phyloP scores from a whole-genome alignment of 805 yeast genomes.

The Metschnikowia dekortorum region DNA sequence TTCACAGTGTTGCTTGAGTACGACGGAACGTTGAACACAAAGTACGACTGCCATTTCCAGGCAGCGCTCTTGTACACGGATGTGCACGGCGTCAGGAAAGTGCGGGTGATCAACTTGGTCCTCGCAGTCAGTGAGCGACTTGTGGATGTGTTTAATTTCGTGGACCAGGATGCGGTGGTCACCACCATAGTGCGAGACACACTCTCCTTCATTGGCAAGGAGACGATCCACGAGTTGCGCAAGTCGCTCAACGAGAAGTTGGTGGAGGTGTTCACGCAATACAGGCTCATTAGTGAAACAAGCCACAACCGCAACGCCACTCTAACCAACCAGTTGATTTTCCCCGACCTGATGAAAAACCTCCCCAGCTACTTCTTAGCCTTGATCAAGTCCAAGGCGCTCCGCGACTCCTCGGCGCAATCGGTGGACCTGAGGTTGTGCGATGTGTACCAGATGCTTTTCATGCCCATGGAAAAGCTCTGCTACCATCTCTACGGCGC shows the following conservation, averaged over 20 bases:
- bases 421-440: slow-evolving; percentile 63
- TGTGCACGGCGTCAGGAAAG: slow-evolving; percentile 67
- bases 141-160: slow-evolving; percentile 69
- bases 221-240: slow-evolving; percentile 34
- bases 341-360: slow-evolving; percentile 77
- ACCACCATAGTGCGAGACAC: slow-evolving; percentile 39
- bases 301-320: slow-evolving; percentile 33
- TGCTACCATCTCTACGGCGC: slow-evolving; percentile 75
- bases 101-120: slow-evolving; percentile 81
- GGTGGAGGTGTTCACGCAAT: slow-evolving; percentile 45
- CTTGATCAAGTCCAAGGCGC: slow-evolving; percentile 63
- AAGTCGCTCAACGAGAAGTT: slow-evolving; percentile 37
- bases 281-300: slow-evolving; percentile 46
- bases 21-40: slow-evolving; percentile 68
- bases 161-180: slow-evolving; percentile 56
- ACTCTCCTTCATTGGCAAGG: slow-evolving; percentile 37
- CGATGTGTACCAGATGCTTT: slow-evolving; percentile 47
- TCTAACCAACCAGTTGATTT: slow-evolving; percentile 56
- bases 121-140: slow-evolving; percentile 74
- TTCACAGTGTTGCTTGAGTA: slow-evolving; percentile 69
- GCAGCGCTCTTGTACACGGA: slow-evolving; percentile 86
- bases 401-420: slow-evolving; percentile 46
- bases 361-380: slow-evolving; percentile 65
- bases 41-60: slow-evolving; percentile 83
- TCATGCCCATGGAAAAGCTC: slow-evolving; percentile 52